Evolutionary conservation across 1,284 basidiomycete genomes (phyloP).

Genomic region (Boletellus sp.): DNA sequence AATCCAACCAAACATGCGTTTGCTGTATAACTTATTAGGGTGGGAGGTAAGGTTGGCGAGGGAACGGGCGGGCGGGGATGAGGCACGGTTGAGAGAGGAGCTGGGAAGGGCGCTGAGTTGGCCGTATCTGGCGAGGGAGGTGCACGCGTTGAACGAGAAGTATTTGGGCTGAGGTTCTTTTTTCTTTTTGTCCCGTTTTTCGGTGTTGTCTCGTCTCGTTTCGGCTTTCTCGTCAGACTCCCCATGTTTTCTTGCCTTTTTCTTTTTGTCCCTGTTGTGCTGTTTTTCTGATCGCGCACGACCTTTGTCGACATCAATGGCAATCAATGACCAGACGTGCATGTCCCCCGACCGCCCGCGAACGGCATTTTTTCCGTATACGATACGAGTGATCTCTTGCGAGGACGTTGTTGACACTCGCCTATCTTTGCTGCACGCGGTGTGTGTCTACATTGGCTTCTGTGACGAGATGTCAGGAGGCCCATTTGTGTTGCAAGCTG

Average conservation of each 20-base stretch:
- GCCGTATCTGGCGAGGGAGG: slow-evolving; percentile 77
- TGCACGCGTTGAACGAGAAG: slow-evolving; percentile 77
- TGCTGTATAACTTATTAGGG: slow-evolving; percentile 89
- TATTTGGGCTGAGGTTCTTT: slow-evolving; percentile 50
- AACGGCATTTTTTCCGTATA: too few species aligned
- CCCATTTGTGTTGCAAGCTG: too few species aligned
- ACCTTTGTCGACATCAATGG: too few species aligned
- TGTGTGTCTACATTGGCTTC: too few species aligned
- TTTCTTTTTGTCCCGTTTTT: background rate
- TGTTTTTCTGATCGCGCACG: too few species aligned
- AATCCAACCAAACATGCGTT: slow-evolving; percentile 91
- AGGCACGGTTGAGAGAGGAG: slow-evolving; percentile 48
- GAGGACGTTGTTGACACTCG: too few species aligned
- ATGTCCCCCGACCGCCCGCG: too few species aligned
- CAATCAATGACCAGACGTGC: too few species aligned
- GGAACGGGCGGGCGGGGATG: slow-evolving; percentile 55
- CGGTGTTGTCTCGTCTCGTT: background rate
- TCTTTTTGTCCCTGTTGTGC: too few species aligned
- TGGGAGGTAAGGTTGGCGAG: slow-evolving; percentile 86
- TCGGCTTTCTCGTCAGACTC: background rate
- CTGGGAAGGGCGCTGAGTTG: slow-evolving; percentile 65
- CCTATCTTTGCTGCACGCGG: too few species aligned
- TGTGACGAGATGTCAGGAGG: too few species aligned
- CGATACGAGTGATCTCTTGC: too few species aligned
- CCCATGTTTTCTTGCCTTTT: background rate